Evolutionary conservation across 164 flowering plant genomes (phyloP).

Genomic region (Stephania japonica): DNA sequence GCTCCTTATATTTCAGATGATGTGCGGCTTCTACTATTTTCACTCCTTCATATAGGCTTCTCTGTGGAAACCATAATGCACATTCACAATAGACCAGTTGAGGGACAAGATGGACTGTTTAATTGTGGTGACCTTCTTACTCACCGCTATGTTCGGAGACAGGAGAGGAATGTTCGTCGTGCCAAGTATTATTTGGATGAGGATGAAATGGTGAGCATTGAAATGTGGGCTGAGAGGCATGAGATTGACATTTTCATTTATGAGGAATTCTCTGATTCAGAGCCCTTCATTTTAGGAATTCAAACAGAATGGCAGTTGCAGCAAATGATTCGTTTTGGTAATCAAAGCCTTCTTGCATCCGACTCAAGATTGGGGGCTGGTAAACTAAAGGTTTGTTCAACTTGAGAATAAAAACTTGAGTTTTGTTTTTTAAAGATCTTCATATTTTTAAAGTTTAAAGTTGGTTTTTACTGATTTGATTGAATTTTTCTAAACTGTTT

Average conservation of each 20-base stretch:
- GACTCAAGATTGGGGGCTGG: conserved; percentile 87
- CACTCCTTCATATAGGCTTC: conserved; percentile 85
- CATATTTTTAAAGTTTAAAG: not conserved
- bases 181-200: conserved; percentile 68
- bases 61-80: conserved; percentile 98
- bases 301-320: conserved; percentile 99
- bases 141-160: conserved; percentile 80
- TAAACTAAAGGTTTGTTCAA: conserved; percentile 68
- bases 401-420: not conserved
- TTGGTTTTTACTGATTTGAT: not conserved
- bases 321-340: conserved; percentile 92
- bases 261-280: conserved; percentile 76
- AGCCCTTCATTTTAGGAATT: conserved; percentile 73
- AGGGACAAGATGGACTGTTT: conserved; percentile 82
- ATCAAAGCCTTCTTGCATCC: conserved; percentile 66
- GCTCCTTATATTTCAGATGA: conserved; percentile 97
- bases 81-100: conserved; percentile 76
- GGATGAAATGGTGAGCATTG: conserved; percentile 75
- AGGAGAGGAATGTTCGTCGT: conserved; percentile 82
- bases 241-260: conserved; percentile 68
- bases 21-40: conserved; percentile 75
- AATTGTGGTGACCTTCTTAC: conserved; percentile 93
- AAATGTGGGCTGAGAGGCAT: conserved; percentile 82
- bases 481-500: conserved; percentile 8
- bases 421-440: not conserved